Evolutionary conservation across 192 early-diverging fungal species (phyloP).

Genomic region (Coemansia sp.): DNA sequence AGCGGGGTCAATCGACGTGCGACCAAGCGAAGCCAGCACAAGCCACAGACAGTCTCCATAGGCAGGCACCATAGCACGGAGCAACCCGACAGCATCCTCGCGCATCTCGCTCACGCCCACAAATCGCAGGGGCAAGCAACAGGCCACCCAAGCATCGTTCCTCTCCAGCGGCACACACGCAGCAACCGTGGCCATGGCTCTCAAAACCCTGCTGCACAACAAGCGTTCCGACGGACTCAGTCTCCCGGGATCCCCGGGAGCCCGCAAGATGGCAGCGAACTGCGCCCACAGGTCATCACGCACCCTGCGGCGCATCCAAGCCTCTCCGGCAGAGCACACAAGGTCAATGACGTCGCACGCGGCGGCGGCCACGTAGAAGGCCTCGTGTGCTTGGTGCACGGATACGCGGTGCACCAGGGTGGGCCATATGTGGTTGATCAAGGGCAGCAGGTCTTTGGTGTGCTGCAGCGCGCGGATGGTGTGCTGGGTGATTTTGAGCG

Average conservation of each 20-base stretch:
- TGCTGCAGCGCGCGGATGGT: conserved; percentile 14
- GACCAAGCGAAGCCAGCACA: conserved; percentile 26
- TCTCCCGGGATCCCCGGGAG: background rate
- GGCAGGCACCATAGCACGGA: conserved; percentile 27
- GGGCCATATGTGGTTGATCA: conserved; percentile 47
- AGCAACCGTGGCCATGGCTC: conserved; percentile 31
- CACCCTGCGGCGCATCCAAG: conserved; percentile 44
- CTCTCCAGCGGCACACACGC: conserved; percentile 32
- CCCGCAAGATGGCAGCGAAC: conserved; percentile 10
- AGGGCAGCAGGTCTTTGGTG: conserved; percentile 34
- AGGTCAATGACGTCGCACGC: conserved; percentile 40
- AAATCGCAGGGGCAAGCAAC: conserved; percentile 13
- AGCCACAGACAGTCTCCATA: conserved; percentile 49
- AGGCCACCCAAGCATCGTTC: conserved; percentile 21
- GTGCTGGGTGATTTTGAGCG: conserved; percentile 43
- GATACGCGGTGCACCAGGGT: conserved; percentile 20
- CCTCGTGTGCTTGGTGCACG: conserved; percentile 12
- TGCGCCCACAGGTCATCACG: conserved; percentile 41
- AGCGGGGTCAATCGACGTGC: background rate
- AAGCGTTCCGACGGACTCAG: conserved; percentile 10
- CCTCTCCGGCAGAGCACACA: conserved; percentile 25
- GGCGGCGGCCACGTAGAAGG: conserved; percentile 29
- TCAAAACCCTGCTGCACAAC: conserved; percentile 14
- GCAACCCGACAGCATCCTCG: conserved; percentile 11
- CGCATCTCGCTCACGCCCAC: conserved; percentile 8